These are phyloP conservation scores for Nepenthes mirabilis DNA, from an alignment of 148 eudicot species.

Conservation along the genomic window DNA sequence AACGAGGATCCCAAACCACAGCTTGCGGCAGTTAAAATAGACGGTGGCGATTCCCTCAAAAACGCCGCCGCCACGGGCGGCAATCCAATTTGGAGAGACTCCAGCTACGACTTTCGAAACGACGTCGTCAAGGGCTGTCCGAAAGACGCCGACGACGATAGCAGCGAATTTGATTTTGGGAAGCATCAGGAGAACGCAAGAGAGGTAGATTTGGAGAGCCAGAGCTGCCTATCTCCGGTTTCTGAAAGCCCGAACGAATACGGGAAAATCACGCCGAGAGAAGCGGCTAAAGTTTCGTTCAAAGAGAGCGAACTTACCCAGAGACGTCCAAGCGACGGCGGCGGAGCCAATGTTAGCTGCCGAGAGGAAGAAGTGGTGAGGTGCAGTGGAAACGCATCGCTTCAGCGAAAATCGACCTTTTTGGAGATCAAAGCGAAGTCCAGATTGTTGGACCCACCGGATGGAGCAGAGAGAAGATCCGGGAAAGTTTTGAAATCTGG, in stretches of 20 bases:
- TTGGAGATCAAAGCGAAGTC: conserved; percentile 58
- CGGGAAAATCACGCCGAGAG: conserved; percentile 24
- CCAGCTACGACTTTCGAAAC: conserved; percentile 50
- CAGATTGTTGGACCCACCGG: conserved; percentile 63
- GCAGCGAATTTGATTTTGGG: conserved; percentile 22
- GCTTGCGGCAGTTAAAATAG: conserved; percentile 16
- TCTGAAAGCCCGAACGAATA: conserved; percentile 21
- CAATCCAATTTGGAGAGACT: conserved; percentile 26
- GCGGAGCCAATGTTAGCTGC: conserved; percentile 6
- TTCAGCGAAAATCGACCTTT: conserved; percentile 30
- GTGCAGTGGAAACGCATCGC: conserved; percentile 49
- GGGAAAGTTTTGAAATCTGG: conserved; percentile 35
- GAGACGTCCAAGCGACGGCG: conserved; percentile 8
- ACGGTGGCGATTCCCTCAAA: conserved; percentile 7
- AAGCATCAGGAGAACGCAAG: conserved; percentile 1
- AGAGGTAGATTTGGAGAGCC: conserved; percentile 21
- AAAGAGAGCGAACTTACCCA: conserved; percentile 20
- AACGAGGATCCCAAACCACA: conserved; percentile 11
- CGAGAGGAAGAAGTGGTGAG: conserved; percentile 38
- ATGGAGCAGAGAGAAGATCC: conserved; percentile 25
- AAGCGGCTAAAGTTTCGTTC: conserved; percentile 29
- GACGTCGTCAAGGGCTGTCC: conserved; percentile 10
- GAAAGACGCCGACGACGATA: conserved; percentile 6
- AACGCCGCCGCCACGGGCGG: neutral
- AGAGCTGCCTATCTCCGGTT: conserved; percentile 16